phyloP scores from a whole-genome alignment of 2,329 filamentous ascomycete species.

The Paecilomyces fulvus region DNA sequence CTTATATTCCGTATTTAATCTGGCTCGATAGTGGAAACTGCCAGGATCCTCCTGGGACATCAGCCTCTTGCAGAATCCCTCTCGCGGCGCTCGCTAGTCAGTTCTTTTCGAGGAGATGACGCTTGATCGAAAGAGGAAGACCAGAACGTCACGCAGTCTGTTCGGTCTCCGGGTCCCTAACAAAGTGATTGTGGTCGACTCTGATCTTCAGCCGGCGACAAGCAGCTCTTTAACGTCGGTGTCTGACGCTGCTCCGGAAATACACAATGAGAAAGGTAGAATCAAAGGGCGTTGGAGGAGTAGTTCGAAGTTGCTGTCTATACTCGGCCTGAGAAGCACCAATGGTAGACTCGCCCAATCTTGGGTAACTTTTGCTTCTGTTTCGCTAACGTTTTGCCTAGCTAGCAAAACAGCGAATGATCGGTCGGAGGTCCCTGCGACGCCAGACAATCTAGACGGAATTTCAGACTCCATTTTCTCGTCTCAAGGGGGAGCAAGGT shows the following conservation, averaged over 20 bases:
- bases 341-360: slow-evolving; percentile 13
- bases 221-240: slow-evolving; percentile 15
- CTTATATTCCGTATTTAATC: not conserved
- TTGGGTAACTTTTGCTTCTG: not conserved
- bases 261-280: slow-evolving; percentile 13
- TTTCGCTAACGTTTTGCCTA: not conserved
- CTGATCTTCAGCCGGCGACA: slow-evolving; percentile 8
- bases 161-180: slow-evolving; percentile 16
- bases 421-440: not conserved
- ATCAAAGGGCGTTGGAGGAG: slow-evolving; percentile 25
- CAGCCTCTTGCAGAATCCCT: not conserved
- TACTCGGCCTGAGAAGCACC: slow-evolving; percentile 22
- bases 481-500: not conserved
- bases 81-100: not conserved
- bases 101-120: slow-evolving; percentile 10
- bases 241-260: slow-evolving; percentile 11
- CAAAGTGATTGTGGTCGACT: slow-evolving; percentile 10
- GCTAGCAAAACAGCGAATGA: not conserved
- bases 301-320: slow-evolving; percentile 28
- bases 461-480: not conserved
- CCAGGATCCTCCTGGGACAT: not conserved
- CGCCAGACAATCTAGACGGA: not conserved
- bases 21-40: not conserved
- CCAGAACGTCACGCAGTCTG: slow-evolving; percentile 14
- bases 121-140: slow-evolving; percentile 10